A percentile compares a stretch with the other conserved stretches of the same genome.
These are phyloP conservation scores for Penicillium sp. DNA, from an alignment of 2,329 filamentous ascomycete genomes.

Conservation along the genomic window DNA sequence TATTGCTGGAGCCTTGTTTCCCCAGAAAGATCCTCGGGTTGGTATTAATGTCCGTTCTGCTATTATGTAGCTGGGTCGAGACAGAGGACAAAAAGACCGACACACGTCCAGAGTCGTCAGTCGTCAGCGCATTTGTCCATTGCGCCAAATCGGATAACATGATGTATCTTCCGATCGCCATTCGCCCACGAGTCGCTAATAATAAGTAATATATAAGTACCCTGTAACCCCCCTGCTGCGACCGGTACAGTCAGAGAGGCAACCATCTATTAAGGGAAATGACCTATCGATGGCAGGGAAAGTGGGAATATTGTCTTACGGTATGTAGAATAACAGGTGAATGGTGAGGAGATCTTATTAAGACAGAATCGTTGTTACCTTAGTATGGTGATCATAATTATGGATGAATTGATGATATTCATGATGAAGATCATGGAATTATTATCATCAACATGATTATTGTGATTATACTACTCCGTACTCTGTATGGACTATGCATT, in stretches of 20 bases:
- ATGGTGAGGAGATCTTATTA: not conserved
- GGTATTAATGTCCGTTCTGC: conserved; percentile 8
- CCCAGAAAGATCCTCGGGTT: not conserved
- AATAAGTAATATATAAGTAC: not conserved
- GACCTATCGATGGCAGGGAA: conserved; percentile 3
- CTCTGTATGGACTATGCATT: not conserved
- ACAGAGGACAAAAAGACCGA: not conserved
- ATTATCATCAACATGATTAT: too few species aligned
- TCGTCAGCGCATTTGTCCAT: not conserved
- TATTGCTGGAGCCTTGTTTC: conserved; percentile 1
- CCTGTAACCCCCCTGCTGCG: not conserved
- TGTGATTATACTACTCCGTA: not conserved
- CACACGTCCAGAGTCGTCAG: not conserved
- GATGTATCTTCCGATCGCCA: conserved; percentile 4
- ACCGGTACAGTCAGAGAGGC: conserved; percentile 5
- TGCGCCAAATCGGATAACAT: conserved; percentile 4
- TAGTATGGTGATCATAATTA: not conserved
- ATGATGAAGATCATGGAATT: too few species aligned
- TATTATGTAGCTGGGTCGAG: not conserved
- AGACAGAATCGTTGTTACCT: not conserved
- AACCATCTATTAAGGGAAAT: not conserved
- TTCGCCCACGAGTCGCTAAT: conserved; percentile 10
- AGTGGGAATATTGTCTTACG: not conserved
- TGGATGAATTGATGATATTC: not conserved
- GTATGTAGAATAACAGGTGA: not conserved